Conservation (phyloP, 257 asterid genomes). For the Capsicum rhomboideum region DNA sequence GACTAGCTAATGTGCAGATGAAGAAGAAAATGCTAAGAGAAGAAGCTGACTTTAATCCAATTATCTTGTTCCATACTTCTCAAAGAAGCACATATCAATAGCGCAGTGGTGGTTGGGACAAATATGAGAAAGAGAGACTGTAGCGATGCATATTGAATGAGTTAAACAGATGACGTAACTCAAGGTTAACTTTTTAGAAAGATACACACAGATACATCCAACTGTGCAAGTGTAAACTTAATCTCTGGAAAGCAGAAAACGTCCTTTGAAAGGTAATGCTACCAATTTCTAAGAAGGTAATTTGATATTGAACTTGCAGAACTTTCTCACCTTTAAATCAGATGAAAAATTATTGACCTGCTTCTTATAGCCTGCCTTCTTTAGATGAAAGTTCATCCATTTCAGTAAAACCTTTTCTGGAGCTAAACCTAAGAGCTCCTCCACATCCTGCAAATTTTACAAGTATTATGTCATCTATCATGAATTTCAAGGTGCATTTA, state of each 20-base stretch:
- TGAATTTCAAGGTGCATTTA: background rate
- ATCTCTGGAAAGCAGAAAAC: background rate
- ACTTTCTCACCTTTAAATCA: conserved; percentile 66
- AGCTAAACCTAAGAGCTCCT: conserved; percentile 69
- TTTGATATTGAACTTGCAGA: background rate
- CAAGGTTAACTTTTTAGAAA: background rate
- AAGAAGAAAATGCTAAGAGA: background rate
- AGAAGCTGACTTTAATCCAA: background rate
- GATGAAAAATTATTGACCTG: conserved; percentile 76
- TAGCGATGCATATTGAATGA: background rate
- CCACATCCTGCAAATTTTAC: conserved; percentile 53
- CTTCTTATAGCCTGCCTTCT: conserved; percentile 70
- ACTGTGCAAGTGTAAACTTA: background rate
- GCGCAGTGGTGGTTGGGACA: background rate
- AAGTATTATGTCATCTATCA: conserved; percentile 2
- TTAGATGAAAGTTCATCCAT: conserved; percentile 96
- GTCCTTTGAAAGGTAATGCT: background rate
- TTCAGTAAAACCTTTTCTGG: conserved; percentile 83
- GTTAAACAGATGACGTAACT: background rate
- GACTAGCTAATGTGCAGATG: background rate
- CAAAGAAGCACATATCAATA: background rate
- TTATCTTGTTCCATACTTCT: background rate
- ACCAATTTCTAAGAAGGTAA: background rate
- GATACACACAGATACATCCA: background rate
- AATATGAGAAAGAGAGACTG: background rate